Evolutionary conservation across 177 flowering plant species (phyloP), one percentile per base, ranked within the genome.

Genomic region (Tripterygium wilfordii): DNA sequence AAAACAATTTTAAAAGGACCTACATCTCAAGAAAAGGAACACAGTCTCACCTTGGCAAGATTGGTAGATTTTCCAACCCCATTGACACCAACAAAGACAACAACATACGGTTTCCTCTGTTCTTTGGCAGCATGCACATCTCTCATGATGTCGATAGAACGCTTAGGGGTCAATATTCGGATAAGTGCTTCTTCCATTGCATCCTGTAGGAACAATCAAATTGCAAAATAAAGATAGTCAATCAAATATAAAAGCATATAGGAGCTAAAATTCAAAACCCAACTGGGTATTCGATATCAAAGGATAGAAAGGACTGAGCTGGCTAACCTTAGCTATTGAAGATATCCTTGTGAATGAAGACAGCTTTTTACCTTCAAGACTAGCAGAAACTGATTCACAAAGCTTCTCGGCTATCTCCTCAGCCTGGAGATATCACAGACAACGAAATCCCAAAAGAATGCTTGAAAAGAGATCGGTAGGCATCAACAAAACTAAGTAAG

Each of bases 41-140:
- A 15, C 36, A 6, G 22, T 36, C 36, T 22, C 54, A 91, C 95
- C 90, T 91, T 91, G 3, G 98, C 99, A 36, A 92, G 83, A 65
- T 88, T 92, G 51, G 99, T 88, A 23, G 99, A 92, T 61, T 92
- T 92, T 24, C 99, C 97, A 60, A 92, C 97, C 45, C 96, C 99
- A 77, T 92, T 92, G 24, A 92, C 97, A 53, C 99, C 99, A 49
- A 92, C 90, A 69, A 92, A 92, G 41, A 88, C 96, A 46, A 92
- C 72, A 13, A 92, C 99, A 72, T 92, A 92, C 22, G 99, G 96
- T 48, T 75, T 88, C 51, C 83, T 71, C 53, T 82, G 99, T 60
- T 92, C 96, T 65, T 81, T 88, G 36, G 92, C 78, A 58, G 86
- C 88, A 74, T 88, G 95, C 32, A 92, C 97, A 66, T 88, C 99